Base-by-base conservation (phyloP, 179 eudicot species). In the Carnegiea gigantea region DNA sequence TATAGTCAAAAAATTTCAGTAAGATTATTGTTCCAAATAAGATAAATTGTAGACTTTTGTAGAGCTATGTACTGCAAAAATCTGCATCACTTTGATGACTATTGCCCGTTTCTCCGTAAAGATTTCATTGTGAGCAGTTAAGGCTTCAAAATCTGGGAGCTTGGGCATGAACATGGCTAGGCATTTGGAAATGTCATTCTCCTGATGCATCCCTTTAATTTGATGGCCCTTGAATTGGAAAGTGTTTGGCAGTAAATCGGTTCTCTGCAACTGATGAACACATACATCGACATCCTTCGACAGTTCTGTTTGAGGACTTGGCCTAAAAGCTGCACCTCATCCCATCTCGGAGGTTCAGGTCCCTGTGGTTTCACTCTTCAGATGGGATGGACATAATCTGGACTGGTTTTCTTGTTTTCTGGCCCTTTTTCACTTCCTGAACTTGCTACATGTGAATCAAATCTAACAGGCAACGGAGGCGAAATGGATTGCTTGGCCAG, bases 151-250 rank as follows among this genome's bases (percentile, higher is more conserved):
- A 81, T 95, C 99, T 28, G 99, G 99, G 73, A 95, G 98, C 87
- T 92, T 95, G 70, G 97, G 99, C n/a, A 88, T 95, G 99, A 83
- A 95, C 98, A 89, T 95, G 99, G 76, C 96, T 90, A 67, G 92
- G 91, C 38, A 78, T 92, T 51, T 89, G 20, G 38, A 59, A 57
- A 90, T 83, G 78, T 87, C 88, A 73, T 88, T 88, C 91, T 24
- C 86, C 83, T 13, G 81, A 82, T 70, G 88, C 83, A 65, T 82
- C 76, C 77, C 77, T 81, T 57, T 30, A 62, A 59, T 74, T 64
- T 57, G 87, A 77, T 40, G 83, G 53, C 80, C 77, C 84, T 38
- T 85, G 75, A 83, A 48, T 72, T 60, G 83, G 86, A 65, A 49
- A 76, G 72, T 54, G 79, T 75, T 87, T 20, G 12, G 62, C n/a